Conservation (phyloP, 1,284 basidiomycete species). For the Agaricales sp. region DNA sequence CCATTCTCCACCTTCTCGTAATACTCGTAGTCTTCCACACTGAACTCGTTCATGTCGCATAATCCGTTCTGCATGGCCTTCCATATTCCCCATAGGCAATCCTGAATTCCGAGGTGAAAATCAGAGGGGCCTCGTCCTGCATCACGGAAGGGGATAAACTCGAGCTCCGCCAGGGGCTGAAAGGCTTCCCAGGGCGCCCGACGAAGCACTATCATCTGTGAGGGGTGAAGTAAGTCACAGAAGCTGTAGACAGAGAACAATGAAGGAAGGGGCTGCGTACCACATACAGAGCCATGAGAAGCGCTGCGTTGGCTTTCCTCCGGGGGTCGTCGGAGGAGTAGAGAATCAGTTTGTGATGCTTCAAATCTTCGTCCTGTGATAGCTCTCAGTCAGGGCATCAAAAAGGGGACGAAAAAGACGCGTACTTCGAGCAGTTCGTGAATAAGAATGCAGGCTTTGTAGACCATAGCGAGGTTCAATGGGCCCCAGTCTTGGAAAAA, state of each 20-base stretch:
- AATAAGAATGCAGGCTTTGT: slow-evolving; percentile 88
- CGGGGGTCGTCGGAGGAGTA: slow-evolving; percentile 84
- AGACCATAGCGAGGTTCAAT: slow-evolving; percentile 85
- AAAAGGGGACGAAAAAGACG: slow-evolving; percentile 14
- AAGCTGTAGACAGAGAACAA: not conserved
- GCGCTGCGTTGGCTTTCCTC: slow-evolving; percentile 87
- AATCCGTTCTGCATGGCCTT: slow-evolving; percentile 88
- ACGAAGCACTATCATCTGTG: slow-evolving; percentile 87
- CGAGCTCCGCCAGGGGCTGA: slow-evolving; percentile 81
- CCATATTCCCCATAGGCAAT: slow-evolving; percentile 92
- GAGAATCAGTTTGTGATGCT: slow-evolving; percentile 69
- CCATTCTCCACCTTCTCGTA: slow-evolving; percentile 96
- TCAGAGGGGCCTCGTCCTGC: slow-evolving; percentile 91
- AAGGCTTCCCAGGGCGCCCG: slow-evolving; percentile 94
- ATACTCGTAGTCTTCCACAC: slow-evolving; percentile 82
- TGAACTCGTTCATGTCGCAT: slow-evolving; percentile 88
- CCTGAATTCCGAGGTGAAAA: slow-evolving; percentile 87
- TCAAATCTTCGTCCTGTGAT: slow-evolving; percentile 57
- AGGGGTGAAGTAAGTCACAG: slow-evolving; percentile 4
- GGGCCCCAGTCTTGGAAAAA: slow-evolving; percentile 97
- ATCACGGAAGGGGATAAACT: slow-evolving; percentile 94
- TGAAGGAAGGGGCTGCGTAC: slow-evolving; percentile 33
- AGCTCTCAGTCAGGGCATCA: slow-evolving; percentile 24
- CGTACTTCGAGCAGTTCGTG: slow-evolving; percentile 79
- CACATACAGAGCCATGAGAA: slow-evolving; percentile 86